Evolutionary conservation across 1,284 basidiomycete genomes (phyloP), one percentile per base, ranked within the genome.

Genomic region (Sporisorium sorghi): DNA sequence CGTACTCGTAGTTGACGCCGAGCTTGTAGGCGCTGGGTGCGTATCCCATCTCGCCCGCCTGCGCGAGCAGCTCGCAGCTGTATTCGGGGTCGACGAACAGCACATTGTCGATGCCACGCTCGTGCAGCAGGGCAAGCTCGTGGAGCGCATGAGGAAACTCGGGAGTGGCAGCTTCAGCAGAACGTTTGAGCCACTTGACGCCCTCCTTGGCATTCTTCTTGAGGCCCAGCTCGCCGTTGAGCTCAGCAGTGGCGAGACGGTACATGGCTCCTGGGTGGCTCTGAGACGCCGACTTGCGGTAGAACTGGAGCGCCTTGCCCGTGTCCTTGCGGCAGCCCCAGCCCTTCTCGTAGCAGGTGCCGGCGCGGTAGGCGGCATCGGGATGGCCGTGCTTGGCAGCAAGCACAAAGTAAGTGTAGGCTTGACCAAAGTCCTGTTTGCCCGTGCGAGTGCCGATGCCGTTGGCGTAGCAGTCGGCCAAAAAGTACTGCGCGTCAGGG

Each of bases 1-100:
- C 97, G 86, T 98, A 99, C 87, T 99, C 96, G 86, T 99, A 99
- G 86, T 96, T 98, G 86, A 99, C 96, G 46, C 96, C 96, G 60
- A 99, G 87, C 78, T 94, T 91, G 87, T 96, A 94, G 46, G 96
- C 96, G 80, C 92, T 94, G 3, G 96, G 94, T 8, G 96, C 94
- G 85, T 98, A 98, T 12, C 94, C 94, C 50, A 99, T 88, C 86
- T 99, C 96, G 0, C 93, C 90, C 21, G 94, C 96, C 84, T 97
- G 93, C 0, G 97, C 96, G 40, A 99, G 87, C 14, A 99, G 88
- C 86, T 99, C 96, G 11, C 92, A 91, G 0, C 94, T 91, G 84
- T 99, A 99, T 81, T 98, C 96, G 74, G 91, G 90, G 85, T 99
- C 96, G 76, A 96, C 91, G 85, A 98, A 99, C 10, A 99, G 88